Evolutionary conservation across 2,329 filamentous ascomycete species (phyloP).

Genomic region (Fusarium pseudocircinatum): DNA sequence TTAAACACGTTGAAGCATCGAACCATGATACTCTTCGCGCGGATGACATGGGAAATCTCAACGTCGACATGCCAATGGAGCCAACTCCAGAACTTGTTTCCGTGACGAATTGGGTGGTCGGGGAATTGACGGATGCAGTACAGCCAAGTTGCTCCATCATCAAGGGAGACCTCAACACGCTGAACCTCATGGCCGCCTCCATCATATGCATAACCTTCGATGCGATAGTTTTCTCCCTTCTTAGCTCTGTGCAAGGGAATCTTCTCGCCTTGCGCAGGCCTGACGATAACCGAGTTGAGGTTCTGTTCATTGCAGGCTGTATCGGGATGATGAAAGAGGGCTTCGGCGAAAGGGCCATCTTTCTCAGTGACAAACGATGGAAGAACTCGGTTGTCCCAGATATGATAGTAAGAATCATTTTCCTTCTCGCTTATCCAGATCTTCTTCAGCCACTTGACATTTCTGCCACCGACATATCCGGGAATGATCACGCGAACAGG

Average conservation of each 20-base stretch:
- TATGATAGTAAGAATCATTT: background rate
- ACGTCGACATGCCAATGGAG: background rate
- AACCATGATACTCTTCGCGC: background rate
- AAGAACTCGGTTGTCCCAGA: background rate
- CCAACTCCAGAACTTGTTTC: background rate
- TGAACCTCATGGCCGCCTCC: background rate
- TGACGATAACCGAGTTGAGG: background rate
- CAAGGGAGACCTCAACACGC: background rate
- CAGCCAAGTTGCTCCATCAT: background rate
- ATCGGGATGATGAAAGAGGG: background rate
- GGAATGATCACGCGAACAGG: background rate
- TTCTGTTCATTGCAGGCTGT: background rate
- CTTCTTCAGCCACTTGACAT: background rate
- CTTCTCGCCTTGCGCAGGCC: background rate
- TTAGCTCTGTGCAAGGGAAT: background rate
- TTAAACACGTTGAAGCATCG: background rate
- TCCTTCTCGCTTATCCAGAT: background rate
- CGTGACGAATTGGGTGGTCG: background rate
- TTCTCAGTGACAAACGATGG: background rate
- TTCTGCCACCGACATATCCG: background rate
- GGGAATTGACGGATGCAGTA: background rate
- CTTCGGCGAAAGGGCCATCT: background rate
- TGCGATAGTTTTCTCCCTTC: background rate
- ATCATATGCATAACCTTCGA: background rate
- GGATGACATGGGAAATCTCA: background rate